Percentiles rank a stretch among this genome's conserved stretches.
These are phyloP conservation scores for Trichoderma parareesei DNA, from an alignment of 495 filamentous ascomycete species.

Conservation along the genomic window DNA sequence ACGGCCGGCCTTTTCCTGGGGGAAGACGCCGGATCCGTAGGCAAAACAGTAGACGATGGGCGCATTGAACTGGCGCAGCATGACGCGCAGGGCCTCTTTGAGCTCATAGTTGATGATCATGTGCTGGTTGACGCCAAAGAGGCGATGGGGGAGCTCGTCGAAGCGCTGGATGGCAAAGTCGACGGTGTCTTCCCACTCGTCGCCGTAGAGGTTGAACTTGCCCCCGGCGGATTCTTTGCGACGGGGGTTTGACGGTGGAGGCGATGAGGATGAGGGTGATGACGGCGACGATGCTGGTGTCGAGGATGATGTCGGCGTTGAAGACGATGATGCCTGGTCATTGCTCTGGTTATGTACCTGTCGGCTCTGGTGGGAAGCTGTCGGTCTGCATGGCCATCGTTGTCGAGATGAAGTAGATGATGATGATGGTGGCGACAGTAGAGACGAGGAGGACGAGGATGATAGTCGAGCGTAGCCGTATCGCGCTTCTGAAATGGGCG, in stretches of 20 bases:
- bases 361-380: neutral
- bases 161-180: slow-evolving; percentile 69
- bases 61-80: slow-evolving; percentile 87
- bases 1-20: slow-evolving; percentile 49
- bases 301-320: neutral
- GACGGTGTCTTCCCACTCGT: slow-evolving; percentile 72
- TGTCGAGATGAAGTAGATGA: neutral
- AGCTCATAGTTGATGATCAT: slow-evolving; percentile 91
- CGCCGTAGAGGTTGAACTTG: slow-evolving; percentile 24
- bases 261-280: neutral
- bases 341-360: neutral
- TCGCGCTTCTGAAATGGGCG: neutral
- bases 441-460: neutral
- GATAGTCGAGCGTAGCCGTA: neutral
- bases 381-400: neutral
- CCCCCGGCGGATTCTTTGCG: slow-evolving; percentile 13
- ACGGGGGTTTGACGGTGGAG: neutral
- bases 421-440: neutral
- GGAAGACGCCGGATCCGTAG: slow-evolving; percentile 94
- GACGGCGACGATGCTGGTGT: neutral
- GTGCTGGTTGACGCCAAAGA: slow-evolving; percentile 92
- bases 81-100: slow-evolving; percentile 78
- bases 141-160: slow-evolving; percentile 74
- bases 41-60: slow-evolving; percentile 94
- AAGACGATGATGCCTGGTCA: neutral